Percentiles rank a stretch among this genome's conserved stretches.
Conservation (phyloP, 2,329 filamentous ascomycete species). For the Phaeoacremonium minimum region DNA sequence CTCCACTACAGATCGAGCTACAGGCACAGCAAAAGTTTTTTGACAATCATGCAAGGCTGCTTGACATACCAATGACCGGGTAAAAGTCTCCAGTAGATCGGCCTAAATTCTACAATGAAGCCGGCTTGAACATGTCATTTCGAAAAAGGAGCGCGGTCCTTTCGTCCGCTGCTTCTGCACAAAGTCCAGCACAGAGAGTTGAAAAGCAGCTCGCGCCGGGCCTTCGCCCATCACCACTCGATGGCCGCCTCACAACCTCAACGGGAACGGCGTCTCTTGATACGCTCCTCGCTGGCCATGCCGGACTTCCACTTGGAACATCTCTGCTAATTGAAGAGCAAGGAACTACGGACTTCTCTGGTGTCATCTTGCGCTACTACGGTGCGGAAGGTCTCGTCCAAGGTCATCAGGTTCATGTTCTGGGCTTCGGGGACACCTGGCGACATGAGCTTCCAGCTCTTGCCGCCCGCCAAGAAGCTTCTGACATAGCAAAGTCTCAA, state of each 20-base stretch:
- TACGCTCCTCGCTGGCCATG: conserved; percentile 77
- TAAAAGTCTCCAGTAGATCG: no score
- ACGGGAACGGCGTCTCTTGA: conserved; percentile 88
- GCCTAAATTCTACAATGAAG: no score
- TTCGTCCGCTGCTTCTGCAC: conserved; percentile 26
- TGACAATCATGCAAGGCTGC: no score
- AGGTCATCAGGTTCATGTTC: conserved; percentile 80
- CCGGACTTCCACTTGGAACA: conserved; percentile 76
- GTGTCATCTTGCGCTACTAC: conserved; percentile 79
- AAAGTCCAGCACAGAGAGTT: conserved; percentile 17
- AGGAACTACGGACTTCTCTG: conserved; percentile 91
- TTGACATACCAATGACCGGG: no score
- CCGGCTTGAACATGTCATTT: no score
- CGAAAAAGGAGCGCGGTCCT: conserved; percentile 53
- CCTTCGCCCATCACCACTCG: conserved; percentile 79
- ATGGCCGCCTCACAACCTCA: conserved; percentile 83
- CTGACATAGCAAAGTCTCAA: conserved; percentile 33
- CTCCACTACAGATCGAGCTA: no score
- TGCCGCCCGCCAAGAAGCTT: conserved; percentile 36
- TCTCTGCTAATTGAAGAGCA: conserved; percentile 80
- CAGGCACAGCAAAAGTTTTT: no score
- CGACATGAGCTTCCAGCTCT: conserved; percentile 77
- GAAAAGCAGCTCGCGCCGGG: conserved; percentile 37
- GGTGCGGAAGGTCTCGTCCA: conserved; percentile 91
- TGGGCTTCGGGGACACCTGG: conserved; percentile 79